Evolutionary conservation across 805 yeast genomes (phyloP).

Genomic region (Cyberlindnera petersonii): DNA sequence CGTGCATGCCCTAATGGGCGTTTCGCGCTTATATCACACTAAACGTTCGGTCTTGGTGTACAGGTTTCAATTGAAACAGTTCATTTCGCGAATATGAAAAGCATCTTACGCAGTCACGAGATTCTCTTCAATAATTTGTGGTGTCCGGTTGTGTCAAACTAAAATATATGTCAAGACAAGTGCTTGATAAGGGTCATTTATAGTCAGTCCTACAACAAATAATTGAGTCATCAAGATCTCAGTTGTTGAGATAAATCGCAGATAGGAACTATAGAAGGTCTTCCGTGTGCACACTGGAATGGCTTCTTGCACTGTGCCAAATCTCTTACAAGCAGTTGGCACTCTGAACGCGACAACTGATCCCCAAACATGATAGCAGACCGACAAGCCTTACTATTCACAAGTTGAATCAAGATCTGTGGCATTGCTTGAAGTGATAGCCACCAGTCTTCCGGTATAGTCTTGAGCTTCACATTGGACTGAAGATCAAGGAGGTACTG

Average conservation of each 20-base stretch:
- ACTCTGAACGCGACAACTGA: slow-evolving; percentile 38
- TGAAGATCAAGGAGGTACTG: slow-evolving; percentile 44
- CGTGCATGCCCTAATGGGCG: slow-evolving; percentile 10
- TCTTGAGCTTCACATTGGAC: slow-evolving; percentile 27
- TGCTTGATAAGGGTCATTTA: slow-evolving; percentile 2
- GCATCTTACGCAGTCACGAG: slow-evolving; percentile 8
- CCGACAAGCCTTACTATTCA: slow-evolving; percentile 64
- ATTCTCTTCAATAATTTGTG: too few relatives aligned
- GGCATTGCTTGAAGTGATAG: slow-evolving; percentile 43
- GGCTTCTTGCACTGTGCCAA: slow-evolving; percentile 54
- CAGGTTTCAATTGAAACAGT: slow-evolving; percentile 9
- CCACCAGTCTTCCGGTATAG: slow-evolving; percentile 35
- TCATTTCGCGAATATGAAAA: not conserved
- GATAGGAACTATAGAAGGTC: slow-evolving; percentile 67
- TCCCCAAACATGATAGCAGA: slow-evolving; percentile 73
- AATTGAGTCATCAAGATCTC: slow-evolving; percentile 1
- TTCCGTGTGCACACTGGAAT: slow-evolving; percentile 81
- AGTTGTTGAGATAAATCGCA: slow-evolving; percentile 22
- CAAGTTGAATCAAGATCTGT: slow-evolving; percentile 40
- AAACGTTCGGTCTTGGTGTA: slow-evolving; percentile 2
- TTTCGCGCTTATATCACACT: slow-evolving; percentile 1
- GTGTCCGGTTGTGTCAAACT: slow-evolving; percentile 16
- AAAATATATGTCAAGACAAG: not conserved
- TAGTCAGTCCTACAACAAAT: not conserved
- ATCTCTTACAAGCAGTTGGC: slow-evolving; percentile 38